Conservation (phyloP, 371 early-diverging fungal genomes). For the Rhizomucor pusillus region DNA sequence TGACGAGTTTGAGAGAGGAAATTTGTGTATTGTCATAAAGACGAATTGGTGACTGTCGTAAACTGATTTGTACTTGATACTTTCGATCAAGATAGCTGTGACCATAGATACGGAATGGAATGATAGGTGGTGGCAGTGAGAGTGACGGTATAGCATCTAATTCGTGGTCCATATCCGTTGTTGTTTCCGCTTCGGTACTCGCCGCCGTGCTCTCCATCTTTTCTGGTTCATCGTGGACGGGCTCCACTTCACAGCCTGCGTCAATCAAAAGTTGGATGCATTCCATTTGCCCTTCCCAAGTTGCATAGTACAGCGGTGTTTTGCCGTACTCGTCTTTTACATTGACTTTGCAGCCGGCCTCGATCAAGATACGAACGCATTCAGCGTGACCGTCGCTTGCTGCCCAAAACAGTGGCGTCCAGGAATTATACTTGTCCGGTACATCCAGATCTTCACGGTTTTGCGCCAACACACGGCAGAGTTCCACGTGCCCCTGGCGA, state of each 20-base stretch:
- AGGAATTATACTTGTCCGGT: slow-evolving; percentile 86
- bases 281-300: slow-evolving; percentile 87
- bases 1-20: slow-evolving; percentile 58
- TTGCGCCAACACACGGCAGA: slow-evolving; percentile 72
- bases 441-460: slow-evolving; percentile 72
- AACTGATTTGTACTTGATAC: slow-evolving; percentile 74
- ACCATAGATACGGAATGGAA: slow-evolving; percentile 95
- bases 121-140: slow-evolving; percentile 92
- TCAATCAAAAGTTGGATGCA: slow-evolving; percentile 67
- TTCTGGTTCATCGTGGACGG: slow-evolving; percentile 9
- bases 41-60: slow-evolving; percentile 58
- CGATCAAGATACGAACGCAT: slow-evolving; percentile 77
- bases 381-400: slow-evolving; percentile 88
- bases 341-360: slow-evolving; percentile 76
- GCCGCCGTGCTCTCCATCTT: neutral
- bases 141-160: slow-evolving; percentile 82
- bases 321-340: slow-evolving; percentile 82
- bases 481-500: slow-evolving; percentile 79
- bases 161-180: slow-evolving; percentile 38
- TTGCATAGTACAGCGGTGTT: slow-evolving; percentile 90
- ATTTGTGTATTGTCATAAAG: slow-evolving; percentile 66
- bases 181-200: slow-evolving; percentile 19
- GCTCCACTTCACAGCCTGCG: slow-evolving; percentile 51
- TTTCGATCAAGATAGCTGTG: slow-evolving; percentile 92
- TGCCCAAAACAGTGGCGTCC: slow-evolving; percentile 96